Evolutionary conservation across 345 rosid species (phyloP), one percentile per base, ranked within the genome.

Genomic region (Cardiospermum halicacabum): DNA sequence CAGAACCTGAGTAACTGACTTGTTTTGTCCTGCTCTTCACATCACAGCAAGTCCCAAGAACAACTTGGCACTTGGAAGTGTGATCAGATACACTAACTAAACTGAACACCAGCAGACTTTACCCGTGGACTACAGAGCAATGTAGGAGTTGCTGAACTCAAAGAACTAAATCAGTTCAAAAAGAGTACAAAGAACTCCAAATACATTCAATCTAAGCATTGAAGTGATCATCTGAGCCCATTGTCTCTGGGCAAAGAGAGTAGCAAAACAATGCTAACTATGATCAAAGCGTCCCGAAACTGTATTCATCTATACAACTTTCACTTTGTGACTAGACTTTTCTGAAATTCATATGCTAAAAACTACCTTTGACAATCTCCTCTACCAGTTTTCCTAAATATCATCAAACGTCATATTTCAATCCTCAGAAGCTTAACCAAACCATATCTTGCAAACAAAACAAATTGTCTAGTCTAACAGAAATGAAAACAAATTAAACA

Each of bases 21-120:
- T 82, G 83, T 70, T 80, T 78, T 8, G 78, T 82, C 36, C 21
- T 84, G 58, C 81, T 78, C 60, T 74, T 78, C 84, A 80, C 85
- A 53, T 77, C 81, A 72, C 75, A 78, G 56, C 87, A 83, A 40
- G 85, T 81, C 81, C 19, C n/a, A 43, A 43, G 49, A 43, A 43
- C 7, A 43, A 43, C 49, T 16, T 16, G 49, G 5, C n/a, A 43
- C 5, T 43, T 43, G 18, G 15, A 2, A 4, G 49, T 19, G 2
- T 3, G 13, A 37, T 37, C 42, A 37, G 12, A 37, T 2, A 8
- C 2, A 37, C 42, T 37, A 37, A 37, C 87, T 82, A 28, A 1
- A 25, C 42, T 37, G n/a, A 53, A 21, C 22, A 45, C 19, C 10
- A 0, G 19, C n/a, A 10, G 48, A 43, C 16, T 43, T 43, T 1